Conservation (phyloP, 2,329 filamentous ascomycete genomes). For the Cercospora zeae-maydis region DNA sequence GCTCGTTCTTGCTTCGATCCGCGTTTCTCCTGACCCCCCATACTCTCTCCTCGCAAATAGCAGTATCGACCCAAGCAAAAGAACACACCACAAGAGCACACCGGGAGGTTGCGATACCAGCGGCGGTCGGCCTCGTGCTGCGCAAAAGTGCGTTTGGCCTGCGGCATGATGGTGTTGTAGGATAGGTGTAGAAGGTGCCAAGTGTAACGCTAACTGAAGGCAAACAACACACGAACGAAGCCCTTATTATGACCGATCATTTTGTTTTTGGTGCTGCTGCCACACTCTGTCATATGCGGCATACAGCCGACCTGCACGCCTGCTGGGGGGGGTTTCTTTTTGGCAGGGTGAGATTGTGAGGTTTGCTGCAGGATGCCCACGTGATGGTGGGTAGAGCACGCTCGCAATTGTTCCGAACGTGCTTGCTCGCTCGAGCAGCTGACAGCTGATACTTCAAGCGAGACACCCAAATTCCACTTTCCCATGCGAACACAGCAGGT, state of each 20-base stretch:
- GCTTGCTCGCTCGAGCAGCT: neutral
- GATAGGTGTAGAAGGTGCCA: neutral
- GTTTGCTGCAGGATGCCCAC: neutral
- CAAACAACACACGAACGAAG: neutral
- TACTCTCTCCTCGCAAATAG: neutral
- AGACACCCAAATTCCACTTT: neutral
- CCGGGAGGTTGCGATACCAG: neutral
- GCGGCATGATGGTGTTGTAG: neutral
- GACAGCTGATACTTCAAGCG: neutral
- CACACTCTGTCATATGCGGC: conserved; percentile 2
- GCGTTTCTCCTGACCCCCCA: neutral
- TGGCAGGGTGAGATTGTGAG: neutral
- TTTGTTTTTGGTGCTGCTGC: neutral
- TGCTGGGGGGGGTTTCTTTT: neutral
- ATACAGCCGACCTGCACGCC: conserved; percentile 5
- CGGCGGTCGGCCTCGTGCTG: neutral
- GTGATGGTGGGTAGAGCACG: neutral
- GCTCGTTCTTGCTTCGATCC: conserved; percentile 3
- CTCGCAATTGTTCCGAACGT: neutral
- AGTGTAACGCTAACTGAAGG: neutral
- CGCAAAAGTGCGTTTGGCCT: conserved; percentile 3
- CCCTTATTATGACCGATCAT: neutral
- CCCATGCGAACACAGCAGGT: neutral
- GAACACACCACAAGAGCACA: conserved; percentile 11
- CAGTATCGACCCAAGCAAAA: conserved; percentile 15